Conservation (phyloP, 1,139 yeast species). For the Blastobotrys malaysiensis region DNA sequence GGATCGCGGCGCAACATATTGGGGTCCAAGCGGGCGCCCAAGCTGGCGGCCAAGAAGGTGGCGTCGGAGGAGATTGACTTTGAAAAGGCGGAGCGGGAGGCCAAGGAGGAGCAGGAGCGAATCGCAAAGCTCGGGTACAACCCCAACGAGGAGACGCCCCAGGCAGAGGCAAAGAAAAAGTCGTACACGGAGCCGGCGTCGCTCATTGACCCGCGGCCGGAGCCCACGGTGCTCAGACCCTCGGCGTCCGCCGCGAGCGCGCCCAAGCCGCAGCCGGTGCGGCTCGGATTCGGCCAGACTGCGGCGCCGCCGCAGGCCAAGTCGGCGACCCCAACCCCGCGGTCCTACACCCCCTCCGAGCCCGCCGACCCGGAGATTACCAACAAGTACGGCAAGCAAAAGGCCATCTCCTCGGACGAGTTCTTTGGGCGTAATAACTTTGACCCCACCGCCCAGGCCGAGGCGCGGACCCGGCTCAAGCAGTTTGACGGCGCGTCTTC, state of each 20-base stretch:
- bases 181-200: conserved; percentile 26
- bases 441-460: conserved; percentile 71
- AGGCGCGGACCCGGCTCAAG: conserved; percentile 74
- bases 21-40: conserved; percentile 31
- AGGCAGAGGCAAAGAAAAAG: too few species aligned
- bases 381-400: conserved; percentile 78
- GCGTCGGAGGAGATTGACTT: conserved; percentile 70
- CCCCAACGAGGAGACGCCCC: conserved; percentile 40
- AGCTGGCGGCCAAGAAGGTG: conserved; percentile 39
- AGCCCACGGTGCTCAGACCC: not conserved
- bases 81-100: conserved; percentile 85
- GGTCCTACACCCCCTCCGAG: conserved; percentile 19
- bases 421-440: conserved; percentile 83
- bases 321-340: conserved; percentile 15
- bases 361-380: conserved; percentile 37
- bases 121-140: conserved; percentile 67
- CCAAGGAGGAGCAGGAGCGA: conserved; percentile 75
- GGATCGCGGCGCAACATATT: conserved; percentile 26
- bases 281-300: conserved; percentile 38
- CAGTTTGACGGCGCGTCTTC: conserved; percentile 81
- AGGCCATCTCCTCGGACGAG: conserved; percentile 94
- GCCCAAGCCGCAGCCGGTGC: conserved; percentile 21
- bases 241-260: conserved; percentile 12
- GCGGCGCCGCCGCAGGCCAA: conserved; percentile 19
- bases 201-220: conserved; percentile 13